phyloP scores from a whole-genome alignment of 1,284 basidiomycete species.

The Nidula niveotomentosa region DNA sequence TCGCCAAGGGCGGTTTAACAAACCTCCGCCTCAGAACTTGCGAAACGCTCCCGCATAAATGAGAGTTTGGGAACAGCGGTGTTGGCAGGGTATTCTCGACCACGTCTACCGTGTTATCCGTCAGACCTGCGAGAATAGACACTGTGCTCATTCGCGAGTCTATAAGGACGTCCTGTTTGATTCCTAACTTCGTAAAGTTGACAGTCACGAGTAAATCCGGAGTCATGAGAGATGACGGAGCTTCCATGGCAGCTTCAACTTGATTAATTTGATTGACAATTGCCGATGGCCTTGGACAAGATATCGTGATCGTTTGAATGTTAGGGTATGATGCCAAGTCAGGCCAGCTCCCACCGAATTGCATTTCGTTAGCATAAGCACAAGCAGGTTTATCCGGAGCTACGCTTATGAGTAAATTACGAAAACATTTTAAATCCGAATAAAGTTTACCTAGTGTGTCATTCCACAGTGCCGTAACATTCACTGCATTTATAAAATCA shows the following conservation, averaged over 20 bases:
- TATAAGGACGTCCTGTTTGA: neutral
- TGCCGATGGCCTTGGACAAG: neutral
- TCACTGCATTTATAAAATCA: no score
- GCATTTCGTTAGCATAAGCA: no score
- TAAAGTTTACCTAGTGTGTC: no score
- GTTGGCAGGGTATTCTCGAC: neutral
- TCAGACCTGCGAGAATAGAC: neutral
- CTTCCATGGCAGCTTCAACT: neutral
- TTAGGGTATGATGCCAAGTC: neutral
- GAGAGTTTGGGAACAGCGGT: neutral
- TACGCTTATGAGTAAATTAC: no score
- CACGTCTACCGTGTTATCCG: neutral
- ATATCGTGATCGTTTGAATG: neutral
- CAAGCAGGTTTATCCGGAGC: no score
- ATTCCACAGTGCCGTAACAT: no score
- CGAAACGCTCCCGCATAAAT: neutral
- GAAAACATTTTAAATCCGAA: no score
- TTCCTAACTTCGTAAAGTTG: conserved; percentile 1
- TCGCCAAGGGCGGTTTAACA: neutral
- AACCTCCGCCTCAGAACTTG: neutral
- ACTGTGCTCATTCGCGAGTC: conserved; percentile 1
- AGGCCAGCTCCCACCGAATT: neutral
- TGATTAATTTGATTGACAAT: neutral
- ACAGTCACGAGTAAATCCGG: neutral
- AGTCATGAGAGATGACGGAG: neutral